phyloP scores from a whole-genome alignment of 2,329 filamentous ascomycete genomes.

The Neocatenulostroma microsporum region DNA sequence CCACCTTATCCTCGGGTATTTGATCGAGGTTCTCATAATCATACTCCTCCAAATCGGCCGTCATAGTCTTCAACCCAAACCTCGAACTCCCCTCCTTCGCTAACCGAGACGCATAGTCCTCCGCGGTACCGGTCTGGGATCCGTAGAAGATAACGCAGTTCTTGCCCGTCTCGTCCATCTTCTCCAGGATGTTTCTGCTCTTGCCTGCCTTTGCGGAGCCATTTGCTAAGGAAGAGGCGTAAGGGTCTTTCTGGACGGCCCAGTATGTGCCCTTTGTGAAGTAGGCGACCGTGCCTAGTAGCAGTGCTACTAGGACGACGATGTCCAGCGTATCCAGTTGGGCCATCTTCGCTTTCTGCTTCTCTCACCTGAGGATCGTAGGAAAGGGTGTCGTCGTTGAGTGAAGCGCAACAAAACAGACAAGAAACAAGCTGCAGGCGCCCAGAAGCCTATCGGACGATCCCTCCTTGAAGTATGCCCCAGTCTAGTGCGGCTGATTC shows the following conservation, averaged over 20 bases:
- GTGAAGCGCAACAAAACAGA: no score
- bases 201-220: slow-evolving; percentile 66
- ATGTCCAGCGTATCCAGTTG: slow-evolving; percentile 95
- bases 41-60: slow-evolving; percentile 95
- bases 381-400: no score
- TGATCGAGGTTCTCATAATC: slow-evolving; percentile 90
- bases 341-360: slow-evolving; percentile 60
- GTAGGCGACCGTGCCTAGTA: slow-evolving; percentile 84
- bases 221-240: slow-evolving; percentile 65
- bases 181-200: slow-evolving; percentile 87
- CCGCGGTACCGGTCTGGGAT: slow-evolving; percentile 94
- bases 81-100: slow-evolving; percentile 96
- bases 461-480: no score
- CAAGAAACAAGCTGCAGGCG: no score
- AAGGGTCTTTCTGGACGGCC: slow-evolving; percentile 82
- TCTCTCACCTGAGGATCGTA: no score
- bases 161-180: slow-evolving; percentile 90
- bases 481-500: no score
- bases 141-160: slow-evolving; percentile 99
- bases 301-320: slow-evolving; percentile 75
- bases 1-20: slow-evolving; percentile 81
- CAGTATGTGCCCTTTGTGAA: slow-evolving; percentile 97
- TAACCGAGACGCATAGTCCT: slow-evolving; percentile 92
- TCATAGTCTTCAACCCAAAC: slow-evolving; percentile 96
- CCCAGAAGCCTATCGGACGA: no score